A percentile compares a stretch with the other conserved stretches of the same genome.
Evolutionary conservation across 2,329 filamentous ascomycete genomes (phyloP).

Genomic region (Ceratocystis ficicola): DNA sequence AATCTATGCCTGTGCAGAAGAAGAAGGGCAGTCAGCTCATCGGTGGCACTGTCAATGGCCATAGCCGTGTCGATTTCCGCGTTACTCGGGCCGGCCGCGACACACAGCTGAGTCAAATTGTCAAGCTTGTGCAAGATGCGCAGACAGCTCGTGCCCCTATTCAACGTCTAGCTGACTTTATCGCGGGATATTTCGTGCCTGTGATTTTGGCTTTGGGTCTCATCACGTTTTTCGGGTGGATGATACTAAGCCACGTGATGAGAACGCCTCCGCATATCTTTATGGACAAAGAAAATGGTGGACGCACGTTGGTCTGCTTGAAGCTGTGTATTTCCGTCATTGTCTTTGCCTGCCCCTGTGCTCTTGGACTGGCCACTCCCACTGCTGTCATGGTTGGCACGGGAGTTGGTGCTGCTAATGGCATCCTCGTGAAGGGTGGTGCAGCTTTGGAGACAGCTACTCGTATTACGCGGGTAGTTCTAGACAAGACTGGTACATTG

Average conservation of each 20-base stretch:
- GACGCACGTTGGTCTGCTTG: slow-evolving; percentile 89
- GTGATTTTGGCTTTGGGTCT: slow-evolving; percentile 74
- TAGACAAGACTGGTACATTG: slow-evolving; percentile 93
- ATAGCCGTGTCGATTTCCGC: slow-evolving; percentile 80
- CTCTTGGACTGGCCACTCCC: slow-evolving; percentile 86
- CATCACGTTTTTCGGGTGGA: slow-evolving; percentile 80
- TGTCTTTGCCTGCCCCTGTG: slow-evolving; percentile 94
- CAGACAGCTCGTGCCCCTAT: slow-evolving; percentile 92
- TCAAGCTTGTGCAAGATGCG: slow-evolving; percentile 94
- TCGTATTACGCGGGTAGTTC: slow-evolving; percentile 75
- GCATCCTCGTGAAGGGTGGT: slow-evolving; percentile 95
- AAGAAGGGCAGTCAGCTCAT: slow-evolving; percentile 67
- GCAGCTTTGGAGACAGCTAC: slow-evolving; percentile 83
- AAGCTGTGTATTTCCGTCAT: slow-evolving; percentile 98
- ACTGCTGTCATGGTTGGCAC: slow-evolving; percentile 99
- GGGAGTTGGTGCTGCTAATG: slow-evolving; percentile 88
- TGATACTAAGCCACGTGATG: slow-evolving; percentile 82
- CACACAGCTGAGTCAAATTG: slow-evolving; percentile 94
- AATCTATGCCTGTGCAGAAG: slow-evolving; percentile 91
- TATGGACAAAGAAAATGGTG: slow-evolving; percentile 63
- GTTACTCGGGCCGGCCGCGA: slow-evolving; percentile 88
- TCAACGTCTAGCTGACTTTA: slow-evolving; percentile 76
- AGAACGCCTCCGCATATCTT: slow-evolving; percentile 82
- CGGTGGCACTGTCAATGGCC: slow-evolving; percentile 89
- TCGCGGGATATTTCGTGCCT: slow-evolving; percentile 91